Base-by-base conservation (phyloP, 352 stramenopile genomes). In the Globisporangium irregulare region DNA sequence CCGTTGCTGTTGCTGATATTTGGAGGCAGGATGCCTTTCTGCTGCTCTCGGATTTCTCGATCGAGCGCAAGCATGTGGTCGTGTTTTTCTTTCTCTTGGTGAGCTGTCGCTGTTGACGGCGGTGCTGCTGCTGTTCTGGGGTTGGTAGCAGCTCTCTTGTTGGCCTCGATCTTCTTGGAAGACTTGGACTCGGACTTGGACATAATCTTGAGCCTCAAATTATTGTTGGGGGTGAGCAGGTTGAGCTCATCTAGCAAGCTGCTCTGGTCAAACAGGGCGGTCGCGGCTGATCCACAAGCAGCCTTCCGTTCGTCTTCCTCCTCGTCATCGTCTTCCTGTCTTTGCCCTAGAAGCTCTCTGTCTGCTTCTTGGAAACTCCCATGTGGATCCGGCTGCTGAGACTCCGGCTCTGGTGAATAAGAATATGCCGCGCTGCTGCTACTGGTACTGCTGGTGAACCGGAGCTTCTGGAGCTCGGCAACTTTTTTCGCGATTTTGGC, bases 31-130 rank as follows among this genome's bases (percentile, higher is more conserved):
- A 88, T 74, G 2, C 68, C 62, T 62, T 76, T 85, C 48, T 81
- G 77, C 18, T 89, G 69, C 65, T 87, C 82, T 24, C 78, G 76
- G 36, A 84, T 75, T 59, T 88, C 80, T 24, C 56, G 57, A 41
- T 70, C 65, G 24, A 88, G 69, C 29, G 73, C 71, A n/a, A 56
- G 34, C 15, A 59, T 36, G 25, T 41, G 51, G 24, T 53, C 51
- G n/a, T 48, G 27, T 38, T 41, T 48, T 27, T 51, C 61, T 12
- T 58, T 69, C 56, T 68, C 54, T 9, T 56, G 59, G 18, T 27
- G 46, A 27, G 71, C 25, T 14, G 7, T 10, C 18, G 27, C 20
- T 29, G 60, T 53, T 56, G 69, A 36, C 2, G 65, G 56, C 18
- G 32, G n/a, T 38, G 48, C 10, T 59, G 48, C 10, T 38, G 48